phyloP scores from a whole-genome alignment of 2,329 filamentous ascomycete species.

The Botrytis galanthina region DNA sequence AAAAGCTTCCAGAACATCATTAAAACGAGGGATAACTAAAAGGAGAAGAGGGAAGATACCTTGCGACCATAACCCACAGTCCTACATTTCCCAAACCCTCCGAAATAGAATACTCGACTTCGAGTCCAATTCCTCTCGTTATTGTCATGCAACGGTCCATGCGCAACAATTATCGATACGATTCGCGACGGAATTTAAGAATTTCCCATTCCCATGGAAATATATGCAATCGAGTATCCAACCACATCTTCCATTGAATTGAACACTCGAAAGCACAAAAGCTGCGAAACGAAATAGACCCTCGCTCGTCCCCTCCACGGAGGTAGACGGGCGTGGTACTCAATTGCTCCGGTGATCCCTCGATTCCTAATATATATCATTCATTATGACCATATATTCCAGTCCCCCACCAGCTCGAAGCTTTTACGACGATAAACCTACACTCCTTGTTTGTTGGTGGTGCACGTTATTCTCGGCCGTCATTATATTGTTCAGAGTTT shows the following conservation, averaged over 20 bases:
- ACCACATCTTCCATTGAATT: neutral
- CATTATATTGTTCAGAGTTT: conserved; percentile 80
- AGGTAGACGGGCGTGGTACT: conserved; percentile 38
- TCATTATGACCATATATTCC: conserved; percentile 57
- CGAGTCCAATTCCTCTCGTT: conserved; percentile 23
- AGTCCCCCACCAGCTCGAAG: conserved; percentile 35
- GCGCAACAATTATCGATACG: conserved; percentile 22
- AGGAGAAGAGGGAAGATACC: neutral
- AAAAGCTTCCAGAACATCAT: conserved; percentile 7
- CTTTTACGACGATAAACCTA: conserved; percentile 69
- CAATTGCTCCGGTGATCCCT: neutral
- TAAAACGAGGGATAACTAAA: neutral
- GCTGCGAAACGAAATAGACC: conserved; percentile 27
- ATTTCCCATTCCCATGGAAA: conserved; percentile 26
- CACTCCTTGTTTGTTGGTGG: conserved; percentile 95
- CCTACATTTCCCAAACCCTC: neutral
- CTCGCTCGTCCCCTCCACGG: conserved; percentile 40
- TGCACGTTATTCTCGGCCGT: conserved; percentile 77
- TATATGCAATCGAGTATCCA: conserved; percentile 26
- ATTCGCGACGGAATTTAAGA: conserved; percentile 17
- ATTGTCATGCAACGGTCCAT: conserved; percentile 32
- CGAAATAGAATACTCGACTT: conserved; percentile 8
- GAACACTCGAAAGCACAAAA: neutral
- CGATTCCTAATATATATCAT: neutral
- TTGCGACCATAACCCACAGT: neutral